Conservation (phyloP, 2,329 filamentous ascomycete genomes). For the Trichoderma guizhouense region DNA sequence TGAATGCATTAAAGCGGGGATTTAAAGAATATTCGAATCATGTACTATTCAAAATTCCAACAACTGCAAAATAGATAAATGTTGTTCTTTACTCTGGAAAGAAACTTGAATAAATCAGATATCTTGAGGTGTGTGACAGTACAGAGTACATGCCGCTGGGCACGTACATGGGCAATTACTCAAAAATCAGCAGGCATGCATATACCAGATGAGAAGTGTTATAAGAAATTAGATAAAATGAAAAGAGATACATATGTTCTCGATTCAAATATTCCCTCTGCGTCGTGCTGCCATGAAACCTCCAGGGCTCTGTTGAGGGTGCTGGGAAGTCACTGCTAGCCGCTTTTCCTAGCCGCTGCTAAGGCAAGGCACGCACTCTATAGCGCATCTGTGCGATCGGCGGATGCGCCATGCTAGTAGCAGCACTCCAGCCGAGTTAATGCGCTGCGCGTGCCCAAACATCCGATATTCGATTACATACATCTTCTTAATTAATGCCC, state of each 20-base stretch:
- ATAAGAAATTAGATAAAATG: neutral
- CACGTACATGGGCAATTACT: too few species aligned
- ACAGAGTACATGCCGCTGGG: neutral
- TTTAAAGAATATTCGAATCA: accelerated
- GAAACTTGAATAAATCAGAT: too few species aligned
- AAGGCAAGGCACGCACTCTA: conserved; percentile 12
- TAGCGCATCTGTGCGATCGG: neutral
- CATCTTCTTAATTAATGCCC: neutral
- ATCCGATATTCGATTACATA: neutral
- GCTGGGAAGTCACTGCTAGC: neutral
- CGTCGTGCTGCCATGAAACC: neutral
- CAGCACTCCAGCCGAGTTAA: neutral
- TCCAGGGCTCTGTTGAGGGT: too few species aligned
- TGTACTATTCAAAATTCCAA: neutral
- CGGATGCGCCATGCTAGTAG: neutral
- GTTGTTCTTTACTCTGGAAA: too few species aligned
- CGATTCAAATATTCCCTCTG: neutral
- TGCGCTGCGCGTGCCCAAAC: neutral
- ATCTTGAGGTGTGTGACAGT: neutral
- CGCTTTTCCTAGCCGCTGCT: neutral
- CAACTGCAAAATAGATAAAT: too few species aligned
- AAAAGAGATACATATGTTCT: neutral
- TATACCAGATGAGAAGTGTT: too few species aligned
- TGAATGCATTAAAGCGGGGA: accelerated
- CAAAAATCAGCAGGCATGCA: too few species aligned